Base-by-base conservation (phyloP, 2,329 filamentous ascomycete species). In the Nemania sp. region DNA sequence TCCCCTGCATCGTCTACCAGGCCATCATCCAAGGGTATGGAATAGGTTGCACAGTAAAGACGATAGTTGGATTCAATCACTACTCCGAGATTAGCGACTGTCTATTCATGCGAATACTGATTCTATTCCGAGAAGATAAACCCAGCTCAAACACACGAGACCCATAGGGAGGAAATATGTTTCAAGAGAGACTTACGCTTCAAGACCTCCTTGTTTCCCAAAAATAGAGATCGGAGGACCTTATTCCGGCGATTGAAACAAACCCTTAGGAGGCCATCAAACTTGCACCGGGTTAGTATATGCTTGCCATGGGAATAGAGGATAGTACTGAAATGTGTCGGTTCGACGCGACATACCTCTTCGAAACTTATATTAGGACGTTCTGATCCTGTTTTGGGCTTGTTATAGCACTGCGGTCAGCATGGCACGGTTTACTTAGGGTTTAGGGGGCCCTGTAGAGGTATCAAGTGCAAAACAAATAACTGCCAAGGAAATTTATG, bases 281-380 rank as follows among this genome's bases (percentile, higher is more conserved):
- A 72, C 70, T 72, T 41, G 15, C 41, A 47, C 22, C 4, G 6
- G 11, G 47, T 70, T 26, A 71, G 61, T 26, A 64, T 26, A 35
- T 51, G 2, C 24, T 24, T 18, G 1, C 7, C 20, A 20, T 13
- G 13, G 18, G 4, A 11, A 51, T 24, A 2, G 22, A 53, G 3
- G 3, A 8, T 51, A 56, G 35, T 18, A 11, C 3, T 62, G 7
- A 24, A 15, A 54, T 47, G 11, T 49, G 27, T 51, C 22, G 13
- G 24, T 20, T 51, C 38, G 20, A 20, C 41, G 35, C n/a, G n/a
- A 61, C 65, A 11, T 60, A 70, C 70, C 64, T 98, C 96, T 61
- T 97, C 93, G 81, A 95, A 98, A 78, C 90, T 93, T 71, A 98
- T 94, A 73, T 93, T 91, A 61, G 95, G 95, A 43, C 93, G 84